Evolutionary conservation across 164 flowering plant genomes (phyloP), one percentile per base, ranked within the genome.

Genomic region (Dillenia suffruticosa): DNA sequence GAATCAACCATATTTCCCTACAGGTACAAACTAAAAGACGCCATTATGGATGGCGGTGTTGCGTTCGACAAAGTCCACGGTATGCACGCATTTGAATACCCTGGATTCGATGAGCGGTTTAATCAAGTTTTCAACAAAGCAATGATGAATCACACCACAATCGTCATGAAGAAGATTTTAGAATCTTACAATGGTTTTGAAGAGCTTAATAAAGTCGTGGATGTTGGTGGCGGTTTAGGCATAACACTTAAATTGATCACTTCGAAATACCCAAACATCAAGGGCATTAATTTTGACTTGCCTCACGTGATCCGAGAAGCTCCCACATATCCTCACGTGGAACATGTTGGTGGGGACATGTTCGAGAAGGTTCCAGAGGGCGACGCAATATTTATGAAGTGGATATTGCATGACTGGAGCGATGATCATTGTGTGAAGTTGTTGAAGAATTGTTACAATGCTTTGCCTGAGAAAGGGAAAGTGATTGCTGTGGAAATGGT

Each of bases 361-460:
- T 92, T 92, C 70, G 88, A 57, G 0, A 79, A 81, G 54, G 87
- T 92, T 56, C 98, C 96, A 0, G 78, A 76, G 65, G 96, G 74
- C 15, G 98, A 92, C 61, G 98, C 98, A 51, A 79, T 92, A 59
- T 87, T 92, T 83, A 85, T 90, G 89, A 92, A 90, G 92, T 87
- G 96, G 96, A 87, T 89, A 48, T 84, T 86, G 40, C 97, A 87
- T 44, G 94, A 92, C 15, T 92, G 96, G 97, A 89, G 92, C 63
- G 97, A 92, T 13, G 88, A 78, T 32, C 88, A 89, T 63, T 86
- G 94, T 78, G 7, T 68, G 58, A 85, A 83, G 56, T 74, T 89
- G 24, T 70, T 92, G 80, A 87, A 77, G 76, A 92, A 84, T 32
- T 89, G 94, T 70, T 77, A 87, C 45, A 75, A 74, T 5, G 86